Conservation (phyloP, 139 green algal species). For the Chlorella sp. region DNA sequence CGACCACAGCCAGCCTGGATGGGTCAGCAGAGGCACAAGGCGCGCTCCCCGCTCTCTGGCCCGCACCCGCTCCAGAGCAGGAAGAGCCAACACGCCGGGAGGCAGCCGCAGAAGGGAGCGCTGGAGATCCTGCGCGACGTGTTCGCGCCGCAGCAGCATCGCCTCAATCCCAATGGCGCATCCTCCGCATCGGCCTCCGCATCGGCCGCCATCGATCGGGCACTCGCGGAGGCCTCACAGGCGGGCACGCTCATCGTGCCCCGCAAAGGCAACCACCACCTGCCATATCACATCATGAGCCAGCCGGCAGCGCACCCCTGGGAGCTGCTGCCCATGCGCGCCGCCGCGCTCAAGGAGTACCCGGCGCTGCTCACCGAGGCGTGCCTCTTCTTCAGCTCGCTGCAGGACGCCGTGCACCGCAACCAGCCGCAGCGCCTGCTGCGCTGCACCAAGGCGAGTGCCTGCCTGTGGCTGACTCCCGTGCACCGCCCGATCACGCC, state of each 20-base stretch:
- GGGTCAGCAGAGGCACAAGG: too few species aligned
- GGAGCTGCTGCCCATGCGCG: slow-evolving; percentile 26
- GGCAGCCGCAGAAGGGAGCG: neutral
- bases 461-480: too few species aligned
- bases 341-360: slow-evolving; percentile 15
- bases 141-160: neutral
- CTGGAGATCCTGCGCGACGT: neutral
- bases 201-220: neutral
- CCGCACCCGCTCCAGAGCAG: neutral
- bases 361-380: slow-evolving; percentile 21
- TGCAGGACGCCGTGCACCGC: slow-evolving; percentile 5
- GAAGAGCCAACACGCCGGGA: neutral
- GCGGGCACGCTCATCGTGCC: slow-evolving; percentile 4
- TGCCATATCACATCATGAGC: slow-evolving; percentile 14
- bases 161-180: too few species aligned
- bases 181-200: too few species aligned
- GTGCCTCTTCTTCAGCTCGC: slow-evolving; percentile 16
- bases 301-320: slow-evolving; percentile 16
- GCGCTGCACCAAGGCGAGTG: neutral
- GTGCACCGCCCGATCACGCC: too few species aligned
- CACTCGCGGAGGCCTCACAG: neutral
- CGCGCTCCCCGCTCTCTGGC: neutral
- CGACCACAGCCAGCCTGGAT: too few species aligned
- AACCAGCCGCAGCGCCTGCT: neutral
- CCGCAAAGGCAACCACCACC: neutral